Conservation (phyloP, 192 early-diverging fungal species). For the Phycomyces blakesleeanus region DNA sequence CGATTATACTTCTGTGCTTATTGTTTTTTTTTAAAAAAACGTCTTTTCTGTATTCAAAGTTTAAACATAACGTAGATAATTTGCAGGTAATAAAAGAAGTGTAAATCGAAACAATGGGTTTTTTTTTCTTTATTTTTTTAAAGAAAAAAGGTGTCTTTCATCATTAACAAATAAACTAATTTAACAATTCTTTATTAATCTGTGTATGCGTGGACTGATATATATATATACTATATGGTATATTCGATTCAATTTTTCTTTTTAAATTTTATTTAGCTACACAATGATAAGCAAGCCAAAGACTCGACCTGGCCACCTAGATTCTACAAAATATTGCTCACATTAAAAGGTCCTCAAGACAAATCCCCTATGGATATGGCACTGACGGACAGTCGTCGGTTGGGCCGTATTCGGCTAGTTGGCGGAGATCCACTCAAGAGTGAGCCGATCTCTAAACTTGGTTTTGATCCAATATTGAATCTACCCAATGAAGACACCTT, state of each 20-base stretch:
- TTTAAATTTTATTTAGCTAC: constrained; percentile 14
- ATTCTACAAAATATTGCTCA: constrained; percentile 62
- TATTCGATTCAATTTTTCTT: too few relatives aligned
- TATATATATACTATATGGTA: too few relatives aligned
- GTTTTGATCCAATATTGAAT: constrained; percentile 69
- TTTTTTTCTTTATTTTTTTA: too few relatives aligned
- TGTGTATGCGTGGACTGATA: too few relatives aligned
- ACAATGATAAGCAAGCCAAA: neutral
- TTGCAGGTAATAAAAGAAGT: too few relatives aligned
- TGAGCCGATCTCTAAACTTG: constrained; percentile 58
- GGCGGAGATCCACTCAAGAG: constrained; percentile 42
- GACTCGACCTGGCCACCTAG: constrained; percentile 56
- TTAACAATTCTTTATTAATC: too few relatives aligned
- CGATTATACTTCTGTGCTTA: too few relatives aligned
- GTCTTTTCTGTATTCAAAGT: too few relatives aligned
- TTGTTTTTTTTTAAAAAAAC: too few relatives aligned
- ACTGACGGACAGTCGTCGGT: constrained; percentile 66
- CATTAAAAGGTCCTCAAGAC: constrained; percentile 27
- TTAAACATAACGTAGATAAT: constrained; percentile 23
- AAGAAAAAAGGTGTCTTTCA: too few relatives aligned
- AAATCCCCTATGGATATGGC: constrained; percentile 9
- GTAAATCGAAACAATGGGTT: too few relatives aligned
- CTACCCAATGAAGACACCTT: constrained; percentile 55
- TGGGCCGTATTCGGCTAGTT: constrained; percentile 63
- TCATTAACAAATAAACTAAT: too few relatives aligned